Evolutionary conservation across 176 grass and related monocot genomes (phyloP), one percentile per base, ranked within the genome.

Genomic region (Dendrocalamus sinicus): DNA sequence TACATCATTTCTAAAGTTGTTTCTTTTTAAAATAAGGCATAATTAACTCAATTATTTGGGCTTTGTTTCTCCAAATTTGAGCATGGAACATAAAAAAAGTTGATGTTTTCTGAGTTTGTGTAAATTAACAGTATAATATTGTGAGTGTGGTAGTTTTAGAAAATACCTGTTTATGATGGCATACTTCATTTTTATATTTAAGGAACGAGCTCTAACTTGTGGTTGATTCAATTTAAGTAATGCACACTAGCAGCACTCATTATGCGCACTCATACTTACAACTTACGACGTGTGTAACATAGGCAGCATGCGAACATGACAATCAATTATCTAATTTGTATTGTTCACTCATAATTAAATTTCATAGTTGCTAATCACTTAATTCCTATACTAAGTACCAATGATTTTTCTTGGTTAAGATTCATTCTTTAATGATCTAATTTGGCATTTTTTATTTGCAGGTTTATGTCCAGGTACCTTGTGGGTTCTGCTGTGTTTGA

Each of bases 101-200:
- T 81, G 7, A 12, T 67, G 24, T 26, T 37, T 68, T 82, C 1
- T 17, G 12, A 22, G 1, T 16, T 30, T 30, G 28, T 30, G 28
- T 30, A 45, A 54, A 66, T 48, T 67, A 32, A 65, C 12, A 52
- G 9, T 1, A 5, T 39, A 50, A 50, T 41, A 24, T 74, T 73
- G 57, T 17, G 35, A 20, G 67, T 13, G 22, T 8, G 47, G 14
- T 52, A 79, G 22, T 54, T 74, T 19, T 6, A 11, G 28, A 22
- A n/a, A 20, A 41, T 54, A 11, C 47, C 61, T 62, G 26, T 58
- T 67, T 78, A 63, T 63, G 28, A 43, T 19, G 12, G 4, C n/a
- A 30, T 82, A 50, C 15, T 82, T 76, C 1, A 41, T 35, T 52
- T 83, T 77, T 77, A 28, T 22, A 77, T 59, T 62, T 9, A n/a